Evolutionary conservation across 1,284 basidiomycete genomes (phyloP).

Genomic region (Somion occarium): DNA sequence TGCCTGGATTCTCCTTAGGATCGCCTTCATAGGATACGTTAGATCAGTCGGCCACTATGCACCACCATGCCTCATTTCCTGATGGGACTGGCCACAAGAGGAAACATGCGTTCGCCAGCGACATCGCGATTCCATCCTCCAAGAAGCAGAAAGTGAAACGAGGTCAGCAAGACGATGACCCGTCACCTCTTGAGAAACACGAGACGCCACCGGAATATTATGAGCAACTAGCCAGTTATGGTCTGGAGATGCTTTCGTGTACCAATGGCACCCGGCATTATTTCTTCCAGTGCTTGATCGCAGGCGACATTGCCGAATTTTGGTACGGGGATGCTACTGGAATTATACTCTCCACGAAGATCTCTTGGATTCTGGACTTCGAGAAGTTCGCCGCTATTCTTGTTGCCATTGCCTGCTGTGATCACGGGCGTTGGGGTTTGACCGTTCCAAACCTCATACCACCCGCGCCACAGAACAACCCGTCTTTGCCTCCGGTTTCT

Average conservation of each 20-base stretch:
- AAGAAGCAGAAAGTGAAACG: background rate
- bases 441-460: background rate
- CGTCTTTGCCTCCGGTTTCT: background rate
- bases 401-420: slow-evolving; percentile 1
- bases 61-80: background rate
- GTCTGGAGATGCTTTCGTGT: background rate
- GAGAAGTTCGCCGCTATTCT: slow-evolving; percentile 6
- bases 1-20: no score
- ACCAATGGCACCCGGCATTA: background rate
- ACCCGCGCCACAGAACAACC: background rate
- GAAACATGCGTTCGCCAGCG: background rate
- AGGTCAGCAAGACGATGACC: no score
- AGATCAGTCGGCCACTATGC: background rate
- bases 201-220: background rate
- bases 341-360: background rate
- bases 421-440: background rate
- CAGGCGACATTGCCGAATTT: background rate
- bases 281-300: background rate
- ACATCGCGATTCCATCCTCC: background rate
- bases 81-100: background rate
- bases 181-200: background rate
- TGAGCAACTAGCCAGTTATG: background rate
- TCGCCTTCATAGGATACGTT: background rate
- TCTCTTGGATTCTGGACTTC: slow-evolving; percentile 2
- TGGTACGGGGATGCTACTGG: slow-evolving; percentile 9